phyloP scores from a whole-genome alignment of 2,329 filamentous ascomycete species.

The Curvularia sp. region DNA sequence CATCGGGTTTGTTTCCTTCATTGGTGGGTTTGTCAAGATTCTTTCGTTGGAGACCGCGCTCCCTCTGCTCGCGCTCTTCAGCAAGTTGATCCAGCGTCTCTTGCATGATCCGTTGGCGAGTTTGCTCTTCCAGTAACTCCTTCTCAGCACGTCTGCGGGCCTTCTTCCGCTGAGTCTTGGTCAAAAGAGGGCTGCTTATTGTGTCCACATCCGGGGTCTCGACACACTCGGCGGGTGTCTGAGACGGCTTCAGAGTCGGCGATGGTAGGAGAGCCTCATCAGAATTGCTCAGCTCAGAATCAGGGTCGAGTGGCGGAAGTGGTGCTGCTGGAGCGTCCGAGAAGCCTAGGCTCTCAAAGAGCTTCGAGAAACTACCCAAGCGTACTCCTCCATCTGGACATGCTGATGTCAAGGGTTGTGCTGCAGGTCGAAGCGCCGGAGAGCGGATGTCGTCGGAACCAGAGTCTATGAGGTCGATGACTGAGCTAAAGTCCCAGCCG shows the following conservation, averaged over 20 bases:
- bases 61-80: conserved; percentile 15
- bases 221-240: conserved; percentile 2
- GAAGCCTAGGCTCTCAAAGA: conserved; percentile 55
- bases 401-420: conserved; percentile 15
- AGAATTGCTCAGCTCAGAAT: conserved; percentile 50
- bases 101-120: conserved; percentile 18
- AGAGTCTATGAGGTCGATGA: conserved; percentile 51
- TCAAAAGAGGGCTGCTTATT: conserved; percentile 17
- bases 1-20: not conserved
- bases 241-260: conserved; percentile 13
- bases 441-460: conserved; percentile 32
- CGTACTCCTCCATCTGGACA: conserved; percentile 26
- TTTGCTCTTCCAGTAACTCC: conserved; percentile 21
- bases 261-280: conserved; percentile 50
- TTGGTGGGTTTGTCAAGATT: conserved; percentile 1
- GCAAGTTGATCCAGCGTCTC: conserved; percentile 14
- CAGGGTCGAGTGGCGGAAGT: conserved; percentile 31
- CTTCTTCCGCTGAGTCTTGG: conserved; percentile 37
- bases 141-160: conserved; percentile 38
- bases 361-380: conserved; percentile 56
- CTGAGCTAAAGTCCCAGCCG: conserved; percentile 57
- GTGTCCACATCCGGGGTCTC: conserved; percentile 6
- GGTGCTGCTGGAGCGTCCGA: conserved; percentile 28
- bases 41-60: not conserved
- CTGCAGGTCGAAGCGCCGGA: conserved; percentile 23